Base-by-base conservation (phyloP, 768 basidiomycete genomes). In the Serendipita vermifera region DNA sequence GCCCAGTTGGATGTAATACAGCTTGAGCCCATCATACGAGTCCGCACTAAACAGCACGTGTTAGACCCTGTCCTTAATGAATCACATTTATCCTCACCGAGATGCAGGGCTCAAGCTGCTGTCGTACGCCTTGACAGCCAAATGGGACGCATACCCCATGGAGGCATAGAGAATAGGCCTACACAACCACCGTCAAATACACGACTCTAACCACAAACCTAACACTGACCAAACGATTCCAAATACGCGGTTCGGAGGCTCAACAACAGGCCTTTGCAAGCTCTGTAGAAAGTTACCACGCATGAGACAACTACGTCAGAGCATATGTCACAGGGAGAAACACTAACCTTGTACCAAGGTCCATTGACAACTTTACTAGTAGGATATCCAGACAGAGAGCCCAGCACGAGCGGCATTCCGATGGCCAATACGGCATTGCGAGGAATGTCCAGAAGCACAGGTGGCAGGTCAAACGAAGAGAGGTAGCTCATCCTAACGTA, bases 81-180 rank as follows among this genome's bases (percentile, higher is more conserved):
- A 36, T n/a, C 40, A 40, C 11, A 20, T 35, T 5, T 22, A 33
- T 7, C 64, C 67, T 60, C 65, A 81, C 79, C 72, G 71, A 51
- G 67, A 70, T 3, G 63, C 58, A 5, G 74, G 70, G 20, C 71
- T 66, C 3, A 70, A 61, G 6, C 76, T 66, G 13, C 76, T 61
- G 62, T 82, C 81, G 57, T 81, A 68, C 1, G 77, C 70, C 59
- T 74, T 72, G 33, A 77, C 77, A 2, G 80, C 76, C 26, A 84
- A 63, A 64, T 83, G 78, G 5, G 80, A 81, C 5, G 81, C 81
- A 62, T 77, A 83, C 20, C 83, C 83, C 80, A 84, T 82, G 5
- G 72, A 75, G 74, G 38, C 39, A 17, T 51, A 51, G n/a, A 55
- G 22, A n/a, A 53, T 41, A 33, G 24, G 27, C 4, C 39, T 35